Base-by-base conservation (phyloP, 2,329 filamentous ascomycete genomes). In the Corynespora cassiicola region DNA sequence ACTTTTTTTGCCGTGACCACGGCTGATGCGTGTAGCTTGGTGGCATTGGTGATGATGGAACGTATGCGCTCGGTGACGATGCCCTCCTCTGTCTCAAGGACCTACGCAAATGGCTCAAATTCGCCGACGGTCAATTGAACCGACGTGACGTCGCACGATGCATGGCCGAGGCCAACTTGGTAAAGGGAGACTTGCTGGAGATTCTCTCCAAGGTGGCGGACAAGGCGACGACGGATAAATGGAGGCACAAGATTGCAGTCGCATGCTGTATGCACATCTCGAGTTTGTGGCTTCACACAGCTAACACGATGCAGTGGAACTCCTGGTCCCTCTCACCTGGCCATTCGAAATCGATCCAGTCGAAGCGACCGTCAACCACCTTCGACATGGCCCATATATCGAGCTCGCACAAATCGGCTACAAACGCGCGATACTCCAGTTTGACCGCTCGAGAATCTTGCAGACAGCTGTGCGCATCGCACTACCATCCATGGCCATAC, bases 81-180 rank as follows among this genome's bases (percentile, higher is more conserved):
- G 92, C 91, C 9, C 76, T 95, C 44, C 88, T 94, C 41, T 94
- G 91, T 61, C 77, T 99, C 40, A 90, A 92, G 47, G 94, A 99
- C 71, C 79, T 99, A 37, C 92, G 94, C 64, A 86, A 87, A 81
- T 99, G 94, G 94, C 80, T 99, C 53, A 90, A 90, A 55, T 83
- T 96, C 48, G 94, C 94, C 76, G 91, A 96, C 68, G 88, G 95
- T 65, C 95, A 95, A 66, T 84, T 86, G 50, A 95, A 96, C 65
- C 86, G 92, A 52, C 87, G 95, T 77, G 94, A 99, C 64, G 94
- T 99, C 43, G 91, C 92, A 45, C 81, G 94, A 71, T 96, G 90
- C 66, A 77, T 97, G 53, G 86, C 90, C 61, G 90, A 97, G 68
- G 87, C 90, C 28, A 96, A 96, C 61, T 71, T 99, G n/a, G 82